Evolutionary conservation across 306 rosid species (phyloP).

Genomic region (Vigna mungo): DNA sequence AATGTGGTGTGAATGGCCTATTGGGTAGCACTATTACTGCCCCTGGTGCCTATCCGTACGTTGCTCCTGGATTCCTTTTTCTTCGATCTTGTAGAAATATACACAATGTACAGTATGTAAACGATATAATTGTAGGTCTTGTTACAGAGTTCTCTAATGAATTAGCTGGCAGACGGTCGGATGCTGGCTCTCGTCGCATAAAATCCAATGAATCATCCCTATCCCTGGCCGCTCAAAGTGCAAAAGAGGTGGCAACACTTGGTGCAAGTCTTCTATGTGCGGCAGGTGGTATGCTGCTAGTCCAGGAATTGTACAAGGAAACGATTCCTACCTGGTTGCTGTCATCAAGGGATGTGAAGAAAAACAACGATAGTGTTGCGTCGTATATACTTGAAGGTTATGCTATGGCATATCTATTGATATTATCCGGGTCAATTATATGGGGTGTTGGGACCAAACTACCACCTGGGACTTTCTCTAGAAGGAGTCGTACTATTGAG

Average conservation of each 20-base stretch:
- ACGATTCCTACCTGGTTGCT: slow-evolving; percentile 83
- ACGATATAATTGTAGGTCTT: slow-evolving; percentile 60
- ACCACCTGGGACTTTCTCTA: slow-evolving; percentile 52
- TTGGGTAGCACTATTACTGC: slow-evolving; percentile 59
- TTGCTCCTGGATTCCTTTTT: slow-evolving; percentile 81
- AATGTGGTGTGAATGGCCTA: slow-evolving; percentile 70
- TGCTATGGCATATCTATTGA: slow-evolving; percentile 71
- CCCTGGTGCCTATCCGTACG: slow-evolving; percentile 48
- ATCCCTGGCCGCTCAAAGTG: slow-evolving; percentile 58
- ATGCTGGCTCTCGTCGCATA: slow-evolving; percentile 46
- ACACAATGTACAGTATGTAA: slow-evolving; percentile 56
- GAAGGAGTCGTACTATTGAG: slow-evolving; percentile 57
- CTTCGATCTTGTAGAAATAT: slow-evolving; percentile 68
- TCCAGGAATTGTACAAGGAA: slow-evolving; percentile 67
- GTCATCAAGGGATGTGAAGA: slow-evolving; percentile 51
- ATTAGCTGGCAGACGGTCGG: slow-evolving; percentile 49
- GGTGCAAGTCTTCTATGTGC: slow-evolving; percentile 73
- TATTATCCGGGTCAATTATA: slow-evolving; percentile 61
- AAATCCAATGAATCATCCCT: slow-evolving; percentile 61
- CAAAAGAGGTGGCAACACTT: slow-evolving; percentile 67
- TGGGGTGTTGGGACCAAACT: slow-evolving; percentile 67
- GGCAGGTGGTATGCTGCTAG: slow-evolving; percentile 69
- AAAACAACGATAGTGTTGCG: slow-evolving; percentile 40
- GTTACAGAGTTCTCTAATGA: slow-evolving; percentile 60
- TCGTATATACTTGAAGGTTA: slow-evolving; percentile 66